A percentile compares a stretch with the other conserved stretches of the same genome.
phyloP scores from a whole-genome alignment of 2,329 filamentous ascomycete genomes.

The Neofusicoccum kwambonambiense region DNA sequence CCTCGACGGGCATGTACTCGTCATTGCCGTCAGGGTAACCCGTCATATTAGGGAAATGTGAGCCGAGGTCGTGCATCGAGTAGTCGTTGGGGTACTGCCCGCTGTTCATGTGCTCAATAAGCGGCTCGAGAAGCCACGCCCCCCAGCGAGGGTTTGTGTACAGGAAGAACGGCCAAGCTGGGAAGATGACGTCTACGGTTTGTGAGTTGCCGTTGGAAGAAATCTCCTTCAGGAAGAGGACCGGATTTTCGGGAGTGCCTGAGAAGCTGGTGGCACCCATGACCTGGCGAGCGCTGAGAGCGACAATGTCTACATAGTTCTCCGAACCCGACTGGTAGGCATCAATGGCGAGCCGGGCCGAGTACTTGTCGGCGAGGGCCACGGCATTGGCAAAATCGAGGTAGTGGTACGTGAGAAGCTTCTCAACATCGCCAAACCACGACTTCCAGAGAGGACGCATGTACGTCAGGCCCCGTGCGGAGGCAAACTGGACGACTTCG shows the following conservation, averaged over 20 bases:
- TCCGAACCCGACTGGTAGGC: conserved; percentile 71
- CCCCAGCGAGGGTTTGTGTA: conserved; percentile 82
- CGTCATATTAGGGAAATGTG: conserved; percentile 73
- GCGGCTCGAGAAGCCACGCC: conserved; percentile 73
- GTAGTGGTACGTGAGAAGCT: conserved; percentile 75
- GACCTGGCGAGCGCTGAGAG: conserved; percentile 75
- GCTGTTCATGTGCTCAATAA: conserved; percentile 78
- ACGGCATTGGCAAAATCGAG: conserved; percentile 66
- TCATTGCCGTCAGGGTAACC: conserved; percentile 69
- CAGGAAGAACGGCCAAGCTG: conserved; percentile 80
- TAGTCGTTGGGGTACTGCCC: conserved; percentile 83
- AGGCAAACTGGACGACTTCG: conserved; percentile 75
- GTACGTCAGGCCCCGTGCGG: conserved; percentile 69
- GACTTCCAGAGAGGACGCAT: conserved; percentile 81
- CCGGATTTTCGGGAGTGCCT: conserved; percentile 66
- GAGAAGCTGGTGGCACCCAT: conserved; percentile 76
- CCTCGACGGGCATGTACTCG: conserved; percentile 74
- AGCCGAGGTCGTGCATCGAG: conserved; percentile 73
- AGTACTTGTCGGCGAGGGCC: conserved; percentile 69
- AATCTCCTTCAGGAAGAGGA: conserved; percentile 83
- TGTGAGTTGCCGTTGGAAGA: conserved; percentile 83
- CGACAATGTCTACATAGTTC: conserved; percentile 74
- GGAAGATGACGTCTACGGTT: conserved; percentile 85
- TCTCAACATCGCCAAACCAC: conserved; percentile 63
- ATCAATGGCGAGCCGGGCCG: conserved; percentile 66